Conservation (phyloP, 495 filamentous ascomycete species). For the Apiosordaria backusii region DNA sequence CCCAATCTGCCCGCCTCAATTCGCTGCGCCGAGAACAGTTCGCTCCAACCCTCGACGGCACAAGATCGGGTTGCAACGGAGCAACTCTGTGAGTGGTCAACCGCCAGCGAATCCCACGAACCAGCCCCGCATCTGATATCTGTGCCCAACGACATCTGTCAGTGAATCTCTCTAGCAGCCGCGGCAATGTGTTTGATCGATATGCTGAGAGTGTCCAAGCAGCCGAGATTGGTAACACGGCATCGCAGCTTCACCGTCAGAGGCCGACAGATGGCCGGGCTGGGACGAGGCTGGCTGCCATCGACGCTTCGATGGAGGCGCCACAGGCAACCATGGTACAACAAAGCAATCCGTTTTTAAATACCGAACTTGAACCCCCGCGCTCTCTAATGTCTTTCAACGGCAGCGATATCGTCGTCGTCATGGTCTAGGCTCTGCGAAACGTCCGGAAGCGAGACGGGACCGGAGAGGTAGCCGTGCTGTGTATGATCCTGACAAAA, state of each 20-base stretch:
- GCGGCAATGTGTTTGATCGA: not conserved
- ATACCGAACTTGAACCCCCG: not conserved
- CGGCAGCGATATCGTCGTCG: not conserved
- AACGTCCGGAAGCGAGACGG: not conserved
- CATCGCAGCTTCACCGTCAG: slow-evolving; percentile 13
- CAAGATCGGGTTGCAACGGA: slow-evolving; percentile 13
- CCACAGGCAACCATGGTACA: not conserved
- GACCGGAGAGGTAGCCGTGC: not conserved
- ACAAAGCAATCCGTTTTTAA: not conserved
- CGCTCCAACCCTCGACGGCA: slow-evolving; percentile 1
- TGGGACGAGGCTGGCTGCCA: slow-evolving; percentile 5
- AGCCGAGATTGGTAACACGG: slow-evolving; percentile 7
- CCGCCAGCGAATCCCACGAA: not conserved
- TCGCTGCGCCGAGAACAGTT: not conserved
- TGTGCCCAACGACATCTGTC: slow-evolving; percentile 10
- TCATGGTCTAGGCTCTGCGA: not conserved
- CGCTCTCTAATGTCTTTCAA: too few species aligned
- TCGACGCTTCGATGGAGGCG: slow-evolving; percentile 1
- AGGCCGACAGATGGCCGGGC: not conserved
- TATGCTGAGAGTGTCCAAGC: not conserved
- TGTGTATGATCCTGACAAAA: not conserved
- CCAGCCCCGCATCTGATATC: slow-evolving; percentile 4
- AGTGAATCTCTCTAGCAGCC: not conserved
- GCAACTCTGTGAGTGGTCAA: not conserved
- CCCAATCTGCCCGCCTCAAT: not conserved